These are phyloP conservation scores for Larix kaempferi DNA, from an alignment of 75 land plant genomes.

Conservation along the genomic window DNA sequence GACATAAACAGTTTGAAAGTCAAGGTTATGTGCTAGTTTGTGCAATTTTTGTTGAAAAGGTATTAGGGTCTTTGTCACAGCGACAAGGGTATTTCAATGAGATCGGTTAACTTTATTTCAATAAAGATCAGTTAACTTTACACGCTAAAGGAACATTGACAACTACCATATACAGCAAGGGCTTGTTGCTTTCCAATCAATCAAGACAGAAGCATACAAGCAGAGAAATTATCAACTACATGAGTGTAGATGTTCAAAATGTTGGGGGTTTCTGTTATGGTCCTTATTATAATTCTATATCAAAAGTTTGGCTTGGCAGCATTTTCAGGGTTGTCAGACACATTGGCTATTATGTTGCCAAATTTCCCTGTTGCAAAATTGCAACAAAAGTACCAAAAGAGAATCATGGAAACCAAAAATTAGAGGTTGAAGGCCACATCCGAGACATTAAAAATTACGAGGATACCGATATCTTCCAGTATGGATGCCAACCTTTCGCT, in stretches of 20 bases:
- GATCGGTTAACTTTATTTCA: no score
- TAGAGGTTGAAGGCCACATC: slow-evolving; percentile 59
- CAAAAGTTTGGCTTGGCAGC: slow-evolving; percentile 51
- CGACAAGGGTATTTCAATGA: slow-evolving; percentile 40
- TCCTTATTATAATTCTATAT: slow-evolving; percentile 48
- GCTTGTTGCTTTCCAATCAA: not conserved
- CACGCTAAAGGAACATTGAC: slow-evolving; percentile 38
- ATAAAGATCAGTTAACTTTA: slow-evolving; percentile 31
- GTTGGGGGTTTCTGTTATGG: slow-evolving; percentile 43
- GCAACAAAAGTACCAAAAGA: slow-evolving; percentile 42
- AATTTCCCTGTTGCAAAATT: slow-evolving; percentile 46
- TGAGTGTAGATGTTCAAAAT: slow-evolving; percentile 62
- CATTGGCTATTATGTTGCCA: slow-evolving; percentile 33
- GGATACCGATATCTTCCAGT: no score
- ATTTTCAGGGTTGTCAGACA: slow-evolving; percentile 39
- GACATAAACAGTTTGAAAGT: slow-evolving; percentile 13
- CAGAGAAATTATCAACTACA: slow-evolving; percentile 63
- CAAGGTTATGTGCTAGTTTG: slow-evolving; percentile 42
- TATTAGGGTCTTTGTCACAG: slow-evolving; percentile 46
- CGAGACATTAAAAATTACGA: slow-evolving; percentile 64
- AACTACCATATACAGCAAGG: slow-evolving; percentile 52
- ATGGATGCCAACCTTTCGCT: no score
- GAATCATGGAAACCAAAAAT: slow-evolving; percentile 69
- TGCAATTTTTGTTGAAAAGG: slow-evolving; percentile 34
- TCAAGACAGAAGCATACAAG: slow-evolving; percentile 38